These are phyloP conservation scores for Lactifluus volemus DNA, from an alignment of 768 basidiomycete species.

Conservation along the genomic window DNA sequence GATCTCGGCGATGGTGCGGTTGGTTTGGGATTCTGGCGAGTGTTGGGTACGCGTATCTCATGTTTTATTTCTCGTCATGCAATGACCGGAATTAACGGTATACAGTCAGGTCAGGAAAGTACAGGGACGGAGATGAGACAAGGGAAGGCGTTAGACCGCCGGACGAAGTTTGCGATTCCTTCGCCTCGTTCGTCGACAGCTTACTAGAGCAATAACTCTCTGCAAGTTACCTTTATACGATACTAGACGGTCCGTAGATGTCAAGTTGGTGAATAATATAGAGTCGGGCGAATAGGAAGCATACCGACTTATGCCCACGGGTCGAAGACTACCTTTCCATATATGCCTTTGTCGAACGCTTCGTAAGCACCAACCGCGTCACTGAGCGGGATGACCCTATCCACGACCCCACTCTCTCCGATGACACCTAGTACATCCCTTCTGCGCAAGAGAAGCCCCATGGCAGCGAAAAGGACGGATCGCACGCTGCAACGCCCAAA, in stretches of 20 bases:
- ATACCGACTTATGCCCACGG: constrained; percentile 39
- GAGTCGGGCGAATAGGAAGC: not conserved
- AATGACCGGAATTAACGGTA: constrained; percentile 8
- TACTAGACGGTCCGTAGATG: not conserved
- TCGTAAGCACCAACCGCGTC: constrained; percentile 51
- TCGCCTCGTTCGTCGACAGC: constrained; percentile 46
- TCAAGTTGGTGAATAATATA: constrained; percentile 4
- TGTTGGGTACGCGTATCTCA: constrained; percentile 41
- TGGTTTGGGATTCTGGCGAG: constrained; percentile 51
- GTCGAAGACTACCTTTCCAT: constrained; percentile 73
- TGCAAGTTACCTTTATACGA: not conserved
- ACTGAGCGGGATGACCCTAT: constrained; percentile 52
- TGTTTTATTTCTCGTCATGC: not conserved
- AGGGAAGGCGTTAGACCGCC: constrained; percentile 33
- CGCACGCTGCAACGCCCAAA: constrained; percentile 79
- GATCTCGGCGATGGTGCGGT: constrained; percentile 57
- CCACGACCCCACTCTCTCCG: constrained; percentile 56
- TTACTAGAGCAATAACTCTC: constrained; percentile 24
- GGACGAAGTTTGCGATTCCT: constrained; percentile 45
- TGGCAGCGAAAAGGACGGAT: constrained; percentile 64
- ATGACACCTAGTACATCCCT: constrained; percentile 72
- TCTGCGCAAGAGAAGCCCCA: constrained; percentile 57
- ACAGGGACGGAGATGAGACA: constrained; percentile 49
- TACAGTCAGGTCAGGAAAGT: constrained; percentile 62
- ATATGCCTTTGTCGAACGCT: constrained; percentile 60